Base-by-base conservation (phyloP, 1,139 yeast species). In the Diutina scorzettiae region DNA sequence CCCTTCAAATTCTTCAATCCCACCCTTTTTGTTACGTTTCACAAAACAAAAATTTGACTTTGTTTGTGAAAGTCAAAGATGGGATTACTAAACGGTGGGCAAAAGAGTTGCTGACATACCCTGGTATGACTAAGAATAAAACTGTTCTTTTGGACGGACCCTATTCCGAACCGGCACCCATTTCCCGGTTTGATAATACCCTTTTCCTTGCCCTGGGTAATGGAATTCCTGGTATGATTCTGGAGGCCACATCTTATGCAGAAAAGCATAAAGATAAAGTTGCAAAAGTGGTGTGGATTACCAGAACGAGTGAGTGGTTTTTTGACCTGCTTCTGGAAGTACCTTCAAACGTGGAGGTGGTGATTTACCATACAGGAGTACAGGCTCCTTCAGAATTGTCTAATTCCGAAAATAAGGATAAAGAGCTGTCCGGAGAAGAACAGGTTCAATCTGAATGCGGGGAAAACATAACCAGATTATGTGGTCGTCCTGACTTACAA, bases 1-100 rank as follows among this genome's bases (percentile, higher is more conserved):
- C 17, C 5, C 6, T 14, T 5, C 12, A 3, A 5, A 14, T 34
- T 11, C 14, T 21, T 4, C 39, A 34, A 14, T 23, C 28, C 4
- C 39, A 34, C 16, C 39, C 39, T 16, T 34, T 34, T 34, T 34
- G 39, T 16, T 34, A 34, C 20, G 27, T 34, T n/a, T 14, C 6
- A 9, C 27, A 34, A 8, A 6, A 11, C 4, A 28, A 34, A 9
- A 17, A 21, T 8, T n/a, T 34, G 8, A 34, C 17, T 3, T 14
- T 34, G 19, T 34, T 23, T 16, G 28, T 23, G 1, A 34, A 34
- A 19, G 39, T 34, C n/a, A 34, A 34, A 7, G 28, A 21, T 5
- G 39, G 39, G 2, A 12, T 34, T 3, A 34, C 39, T 11, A 9
- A 11, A 9, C 19, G 9, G 28, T 7, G 21, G 12, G 28, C 27